Evolutionary conservation across 2,329 filamentous ascomycete species (phyloP).

Genomic region (Ophiosphaerella herpotricha): DNA sequence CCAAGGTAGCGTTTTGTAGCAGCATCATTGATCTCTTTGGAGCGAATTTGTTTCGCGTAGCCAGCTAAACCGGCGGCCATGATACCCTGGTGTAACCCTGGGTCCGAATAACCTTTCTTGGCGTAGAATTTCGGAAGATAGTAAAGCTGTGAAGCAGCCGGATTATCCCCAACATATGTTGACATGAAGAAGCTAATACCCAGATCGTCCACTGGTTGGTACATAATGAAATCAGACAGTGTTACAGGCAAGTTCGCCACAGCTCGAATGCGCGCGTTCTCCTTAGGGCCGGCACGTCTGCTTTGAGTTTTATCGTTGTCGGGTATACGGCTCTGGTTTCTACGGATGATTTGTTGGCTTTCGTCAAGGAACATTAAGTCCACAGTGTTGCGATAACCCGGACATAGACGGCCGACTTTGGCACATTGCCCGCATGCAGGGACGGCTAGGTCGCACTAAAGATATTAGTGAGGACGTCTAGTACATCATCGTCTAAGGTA

Average conservation of each 20-base stretch:
- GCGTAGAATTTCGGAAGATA: constrained; percentile 30
- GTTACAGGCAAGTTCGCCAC: constrained; percentile 6
- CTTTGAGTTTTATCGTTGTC: neutral
- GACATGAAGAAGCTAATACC: constrained; percentile 37
- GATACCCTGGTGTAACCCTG: constrained; percentile 22
- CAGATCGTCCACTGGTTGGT: constrained; percentile 30
- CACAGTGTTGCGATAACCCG: constrained; percentile 31
- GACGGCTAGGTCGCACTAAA: constrained; percentile 31
- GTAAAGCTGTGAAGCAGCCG: constrained; percentile 25
- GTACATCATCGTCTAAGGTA: too few relatives aligned
- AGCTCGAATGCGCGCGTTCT: neutral
- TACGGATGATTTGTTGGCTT: constrained; percentile 24
- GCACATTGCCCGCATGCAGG: constrained; percentile 34
- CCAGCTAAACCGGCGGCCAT: constrained; percentile 32
- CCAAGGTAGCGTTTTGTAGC: constrained; percentile 26
- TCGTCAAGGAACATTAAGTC: constrained; percentile 39
- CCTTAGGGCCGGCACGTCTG: neutral
- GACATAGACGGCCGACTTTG: constrained; percentile 29
- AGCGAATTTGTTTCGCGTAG: constrained; percentile 21
- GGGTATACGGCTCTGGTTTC: constrained; percentile 8
- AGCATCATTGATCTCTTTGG: constrained; percentile 15
- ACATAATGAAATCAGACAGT: constrained; percentile 25
- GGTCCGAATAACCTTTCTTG: constrained; percentile 14
- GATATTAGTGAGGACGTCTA: neutral
- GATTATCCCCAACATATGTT: constrained; percentile 30